Evolutionary conservation across 2,329 filamentous ascomycete species (phyloP).

Genomic region (Mycocentrospora acerina): DNA sequence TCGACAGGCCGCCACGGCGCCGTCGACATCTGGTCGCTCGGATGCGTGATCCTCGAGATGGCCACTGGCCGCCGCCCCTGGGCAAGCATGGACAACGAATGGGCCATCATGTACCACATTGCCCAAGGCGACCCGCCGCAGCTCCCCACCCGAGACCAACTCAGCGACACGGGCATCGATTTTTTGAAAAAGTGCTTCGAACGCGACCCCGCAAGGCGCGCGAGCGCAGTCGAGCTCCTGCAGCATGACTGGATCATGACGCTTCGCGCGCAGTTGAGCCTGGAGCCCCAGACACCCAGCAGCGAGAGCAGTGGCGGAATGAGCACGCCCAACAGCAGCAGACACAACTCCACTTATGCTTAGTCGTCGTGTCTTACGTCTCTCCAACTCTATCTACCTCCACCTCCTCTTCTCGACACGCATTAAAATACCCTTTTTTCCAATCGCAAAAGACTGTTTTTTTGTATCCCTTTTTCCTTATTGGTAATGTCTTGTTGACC

Average conservation of each 20-base stretch:
- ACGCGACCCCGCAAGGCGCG: constrained; percentile 75
- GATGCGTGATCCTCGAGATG: constrained; percentile 97
- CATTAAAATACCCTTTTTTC: no score
- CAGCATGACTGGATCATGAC: constrained; percentile 85
- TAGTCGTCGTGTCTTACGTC: constrained; percentile 8
- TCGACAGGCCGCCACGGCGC: constrained; percentile 73
- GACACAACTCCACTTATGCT: constrained; percentile 39
- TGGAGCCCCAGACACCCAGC: constrained; percentile 49
- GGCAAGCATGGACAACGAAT: constrained; percentile 96
- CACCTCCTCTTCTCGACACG: background rate
- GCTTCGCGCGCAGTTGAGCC: constrained; percentile 47
- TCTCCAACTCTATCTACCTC: background rate
- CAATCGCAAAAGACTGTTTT: no score
- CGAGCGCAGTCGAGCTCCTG: constrained; percentile 82
- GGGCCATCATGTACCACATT: constrained; percentile 99
- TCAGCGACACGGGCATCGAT: constrained; percentile 81
- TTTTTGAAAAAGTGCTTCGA: constrained; percentile 87
- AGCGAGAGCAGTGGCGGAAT: constrained; percentile 25
- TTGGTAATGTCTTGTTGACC: no score
- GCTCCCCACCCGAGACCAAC: constrained; percentile 77
- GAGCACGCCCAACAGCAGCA: constrained; percentile 22
- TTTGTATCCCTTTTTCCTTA: no score
- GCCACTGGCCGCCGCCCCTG: constrained; percentile 90
- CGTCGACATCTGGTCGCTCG: constrained; percentile 94
- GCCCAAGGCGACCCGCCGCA: constrained; percentile 92